phyloP scores from a whole-genome alignment of 768 basidiomycete species.

The Tulasnella sp. region DNA sequence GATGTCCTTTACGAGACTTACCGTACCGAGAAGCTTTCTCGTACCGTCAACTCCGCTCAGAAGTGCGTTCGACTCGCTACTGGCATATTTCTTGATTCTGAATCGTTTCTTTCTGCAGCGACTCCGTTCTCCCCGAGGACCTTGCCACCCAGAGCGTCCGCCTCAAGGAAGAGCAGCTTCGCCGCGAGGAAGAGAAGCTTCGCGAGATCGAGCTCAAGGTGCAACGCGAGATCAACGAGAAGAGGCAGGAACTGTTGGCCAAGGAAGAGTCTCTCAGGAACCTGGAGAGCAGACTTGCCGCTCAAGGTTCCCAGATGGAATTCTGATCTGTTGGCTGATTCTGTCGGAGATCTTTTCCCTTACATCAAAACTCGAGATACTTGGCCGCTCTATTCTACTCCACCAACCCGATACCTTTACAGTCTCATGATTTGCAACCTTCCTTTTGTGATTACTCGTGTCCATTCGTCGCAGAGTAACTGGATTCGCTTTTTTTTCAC shows the following conservation, averaged over 20 bases:
- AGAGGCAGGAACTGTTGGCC: slow-evolving; percentile 89
- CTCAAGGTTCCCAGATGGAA: slow-evolving; percentile 72
- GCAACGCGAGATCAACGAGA: slow-evolving; percentile 95
- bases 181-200: slow-evolving; percentile 93
- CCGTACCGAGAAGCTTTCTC: slow-evolving; percentile 92
- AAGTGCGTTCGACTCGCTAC: slow-evolving; percentile 34
- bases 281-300: slow-evolving; percentile 80
- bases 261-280: slow-evolving; percentile 94
- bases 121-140: slow-evolving; percentile 91
- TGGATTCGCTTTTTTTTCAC: neutral
- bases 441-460: neutral
- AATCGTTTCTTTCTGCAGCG: slow-evolving; percentile 31
- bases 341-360: neutral
- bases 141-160: slow-evolving; percentile 93
- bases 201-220: slow-evolving; percentile 98
- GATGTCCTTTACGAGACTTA: slow-evolving; percentile 92
- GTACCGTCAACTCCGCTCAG: slow-evolving; percentile 72
- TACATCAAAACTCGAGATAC: neutral
- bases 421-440: neutral
- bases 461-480: neutral
- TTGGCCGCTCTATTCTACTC: neutral
- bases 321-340: slow-evolving; percentile 34
- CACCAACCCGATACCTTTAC: neutral
- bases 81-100: neutral
- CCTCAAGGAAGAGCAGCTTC: slow-evolving; percentile 97